These are phyloP conservation scores for Penicillium silybi DNA, from an alignment of 495 filamentous ascomycete genomes.

Conservation along the genomic window DNA sequence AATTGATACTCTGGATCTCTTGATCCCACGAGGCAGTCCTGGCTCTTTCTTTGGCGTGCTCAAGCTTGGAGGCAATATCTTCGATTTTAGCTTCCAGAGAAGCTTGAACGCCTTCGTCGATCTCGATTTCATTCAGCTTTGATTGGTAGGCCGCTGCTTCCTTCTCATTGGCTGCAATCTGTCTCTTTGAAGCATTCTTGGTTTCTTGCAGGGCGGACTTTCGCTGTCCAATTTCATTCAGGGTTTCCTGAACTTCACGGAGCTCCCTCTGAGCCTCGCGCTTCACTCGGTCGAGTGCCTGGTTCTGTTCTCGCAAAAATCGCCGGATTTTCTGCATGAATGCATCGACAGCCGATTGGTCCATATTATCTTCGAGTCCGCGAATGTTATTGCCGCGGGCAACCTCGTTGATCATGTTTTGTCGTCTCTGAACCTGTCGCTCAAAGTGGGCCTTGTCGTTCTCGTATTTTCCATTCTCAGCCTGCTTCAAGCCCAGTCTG, in stretches of 20 bases:
- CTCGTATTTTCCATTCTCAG: conserved; percentile 78
- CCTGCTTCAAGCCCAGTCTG: conserved; percentile 64
- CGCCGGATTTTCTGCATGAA: conserved; percentile 78
- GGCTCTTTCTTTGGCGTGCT: conserved; percentile 56
- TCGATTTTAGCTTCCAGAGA: conserved; percentile 67
- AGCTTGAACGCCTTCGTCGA: conserved; percentile 80
- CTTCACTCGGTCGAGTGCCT: conserved; percentile 67
- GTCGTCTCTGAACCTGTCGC: conserved; percentile 64
- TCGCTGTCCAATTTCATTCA: conserved; percentile 66
- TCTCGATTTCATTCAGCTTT: conserved; percentile 63
- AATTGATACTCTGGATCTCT: conserved; percentile 58
- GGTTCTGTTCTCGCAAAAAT: conserved; percentile 70
- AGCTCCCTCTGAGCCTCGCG: conserved; percentile 67
- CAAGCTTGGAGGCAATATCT: conserved; percentile 61
- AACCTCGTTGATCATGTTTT: conserved; percentile 70
- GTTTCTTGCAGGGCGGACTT: conserved; percentile 65
- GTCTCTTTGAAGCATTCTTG: conserved; percentile 63
- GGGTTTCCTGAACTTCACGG: conserved; percentile 57
- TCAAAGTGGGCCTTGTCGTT: conserved; percentile 86
- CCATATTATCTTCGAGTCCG: conserved; percentile 75
- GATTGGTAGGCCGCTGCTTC: conserved; percentile 58
- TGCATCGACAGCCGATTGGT: conserved; percentile 64
- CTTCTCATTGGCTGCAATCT: conserved; percentile 65
- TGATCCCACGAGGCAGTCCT: conserved; percentile 62
- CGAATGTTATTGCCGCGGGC: conserved; percentile 77